These are phyloP conservation scores for Backusella australiensis DNA, from an alignment of 192 early-diverging fungal species.

Conservation along the genomic window DNA sequence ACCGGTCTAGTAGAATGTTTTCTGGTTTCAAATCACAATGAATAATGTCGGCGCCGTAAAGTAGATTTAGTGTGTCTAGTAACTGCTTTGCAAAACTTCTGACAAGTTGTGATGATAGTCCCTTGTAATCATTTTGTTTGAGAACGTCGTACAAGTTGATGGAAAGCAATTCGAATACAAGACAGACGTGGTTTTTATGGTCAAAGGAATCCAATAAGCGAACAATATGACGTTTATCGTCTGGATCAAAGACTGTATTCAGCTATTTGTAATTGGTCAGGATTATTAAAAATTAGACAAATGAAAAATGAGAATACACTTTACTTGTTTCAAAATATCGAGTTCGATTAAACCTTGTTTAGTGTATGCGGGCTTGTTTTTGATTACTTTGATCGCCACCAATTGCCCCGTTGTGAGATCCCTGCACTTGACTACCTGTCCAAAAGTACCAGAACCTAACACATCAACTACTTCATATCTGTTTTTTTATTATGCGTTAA, in stretches of 20 bases:
- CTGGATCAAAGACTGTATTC: slow-evolving; percentile 77
- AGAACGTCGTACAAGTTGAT: slow-evolving; percentile 96
- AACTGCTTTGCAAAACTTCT: slow-evolving; percentile 92
- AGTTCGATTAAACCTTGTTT: slow-evolving; percentile 96
- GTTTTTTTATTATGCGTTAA: background rate
- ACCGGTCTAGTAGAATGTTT: slow-evolving; percentile 90
- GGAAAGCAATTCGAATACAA: slow-evolving; percentile 94
- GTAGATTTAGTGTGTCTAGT: slow-evolving; percentile 80
- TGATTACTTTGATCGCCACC: slow-evolving; percentile 95
- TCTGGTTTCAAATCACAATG: slow-evolving; percentile 99
- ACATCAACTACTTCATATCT: slow-evolving; percentile 89
- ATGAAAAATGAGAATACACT: background rate
- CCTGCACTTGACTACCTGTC: slow-evolving; percentile 95
- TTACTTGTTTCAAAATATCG: slow-evolving; percentile 81
- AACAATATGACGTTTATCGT: slow-evolving; percentile 85
- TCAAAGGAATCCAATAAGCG: slow-evolving; percentile 88
- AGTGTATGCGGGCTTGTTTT: slow-evolving; percentile 95
- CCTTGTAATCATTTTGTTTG: slow-evolving; percentile 94
- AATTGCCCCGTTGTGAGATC: slow-evolving; percentile 86
- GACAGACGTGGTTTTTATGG: slow-evolving; percentile 88
- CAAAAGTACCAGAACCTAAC: slow-evolving; percentile 94
- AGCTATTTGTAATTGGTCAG: slow-evolving; percentile 48
- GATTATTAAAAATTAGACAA: background rate
- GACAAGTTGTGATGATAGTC: slow-evolving; percentile 88
- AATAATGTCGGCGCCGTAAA: slow-evolving; percentile 84